These are phyloP conservation scores for Jasminum sambac DNA, from an alignment of 257 asterid species.

Conservation along the genomic window DNA sequence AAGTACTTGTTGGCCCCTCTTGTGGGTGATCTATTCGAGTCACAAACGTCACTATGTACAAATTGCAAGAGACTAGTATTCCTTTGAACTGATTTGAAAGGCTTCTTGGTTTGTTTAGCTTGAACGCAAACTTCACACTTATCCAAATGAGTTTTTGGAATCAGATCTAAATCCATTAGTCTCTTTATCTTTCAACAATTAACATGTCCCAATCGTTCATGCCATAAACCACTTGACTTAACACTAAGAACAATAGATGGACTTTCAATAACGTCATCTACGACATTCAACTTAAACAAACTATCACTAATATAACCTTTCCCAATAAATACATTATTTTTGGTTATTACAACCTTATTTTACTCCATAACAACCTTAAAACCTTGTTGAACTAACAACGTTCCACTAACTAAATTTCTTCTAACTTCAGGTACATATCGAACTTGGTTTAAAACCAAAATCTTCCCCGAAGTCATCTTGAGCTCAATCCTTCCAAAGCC, in stretches of 20 bases:
- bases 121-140: neutral
- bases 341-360: constrained; percentile 3
- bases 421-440: neutral
- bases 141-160: neutral
- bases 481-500: constrained; percentile 3
- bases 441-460: neutral
- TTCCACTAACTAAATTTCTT: neutral
- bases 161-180: neutral
- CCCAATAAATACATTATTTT: neutral
- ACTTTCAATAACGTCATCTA: neutral
- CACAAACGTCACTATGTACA: neutral
- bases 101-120: neutral
- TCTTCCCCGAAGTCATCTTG: neutral
- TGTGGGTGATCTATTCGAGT: neutral
- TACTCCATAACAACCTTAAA: constrained; percentile 2
- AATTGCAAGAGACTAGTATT: neutral
- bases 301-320: neutral
- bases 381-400: neutral
- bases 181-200: neutral
- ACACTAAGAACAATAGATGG: neutral
- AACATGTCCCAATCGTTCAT: neutral
- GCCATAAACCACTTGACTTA: neutral
- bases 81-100: too few relatives aligned
- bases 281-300: neutral
- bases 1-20: neutral